Evolutionary conservation across 495 filamentous ascomycete genomes (phyloP).

Genomic region (Lasiosphaeris hirsuta): DNA sequence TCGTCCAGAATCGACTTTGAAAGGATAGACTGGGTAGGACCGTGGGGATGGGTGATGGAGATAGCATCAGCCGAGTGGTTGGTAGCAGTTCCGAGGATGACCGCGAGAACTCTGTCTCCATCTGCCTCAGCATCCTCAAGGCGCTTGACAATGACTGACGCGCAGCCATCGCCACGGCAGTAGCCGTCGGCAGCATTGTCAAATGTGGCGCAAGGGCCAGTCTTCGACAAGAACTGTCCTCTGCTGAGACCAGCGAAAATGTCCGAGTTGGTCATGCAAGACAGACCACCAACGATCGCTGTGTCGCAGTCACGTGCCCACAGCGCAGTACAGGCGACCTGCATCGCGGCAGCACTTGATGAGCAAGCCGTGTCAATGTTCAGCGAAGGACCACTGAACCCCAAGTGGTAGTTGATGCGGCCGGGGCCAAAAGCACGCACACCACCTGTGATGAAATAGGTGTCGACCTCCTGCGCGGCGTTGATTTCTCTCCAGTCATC

Average conservation of each 20-base stretch:
- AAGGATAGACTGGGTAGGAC: constrained; percentile 66
- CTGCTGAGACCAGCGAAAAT: constrained; percentile 80
- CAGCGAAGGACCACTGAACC: constrained; percentile 82
- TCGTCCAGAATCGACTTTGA: constrained; percentile 65
- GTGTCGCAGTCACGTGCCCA: constrained; percentile 82
- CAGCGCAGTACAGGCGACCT: constrained; percentile 77
- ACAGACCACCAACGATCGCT: constrained; percentile 79
- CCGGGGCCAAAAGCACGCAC: constrained; percentile 85
- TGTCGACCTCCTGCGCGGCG: constrained; percentile 85
- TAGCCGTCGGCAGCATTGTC: constrained; percentile 76
- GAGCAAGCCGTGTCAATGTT: constrained; percentile 90
- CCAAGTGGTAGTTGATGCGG: constrained; percentile 82
- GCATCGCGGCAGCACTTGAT: constrained; percentile 77
- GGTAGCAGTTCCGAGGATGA: constrained; percentile 63
- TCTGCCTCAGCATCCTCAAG: constrained; percentile 71
- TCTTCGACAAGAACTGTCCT: constrained; percentile 78
- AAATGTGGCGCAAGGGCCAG: constrained; percentile 76
- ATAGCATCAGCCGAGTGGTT: constrained; percentile 75
- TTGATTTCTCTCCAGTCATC: constrained; percentile 93
- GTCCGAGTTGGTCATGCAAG: constrained; percentile 75
- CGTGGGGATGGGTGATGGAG: constrained; percentile 82
- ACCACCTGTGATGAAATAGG: constrained; percentile 89
- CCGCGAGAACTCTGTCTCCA: constrained; percentile 68
- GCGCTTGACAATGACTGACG: constrained; percentile 68
- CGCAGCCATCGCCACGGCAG: constrained; percentile 70